phyloP scores from a whole-genome alignment of 2,329 filamentous ascomycete genomes.

The Epichloe scottii region DNA sequence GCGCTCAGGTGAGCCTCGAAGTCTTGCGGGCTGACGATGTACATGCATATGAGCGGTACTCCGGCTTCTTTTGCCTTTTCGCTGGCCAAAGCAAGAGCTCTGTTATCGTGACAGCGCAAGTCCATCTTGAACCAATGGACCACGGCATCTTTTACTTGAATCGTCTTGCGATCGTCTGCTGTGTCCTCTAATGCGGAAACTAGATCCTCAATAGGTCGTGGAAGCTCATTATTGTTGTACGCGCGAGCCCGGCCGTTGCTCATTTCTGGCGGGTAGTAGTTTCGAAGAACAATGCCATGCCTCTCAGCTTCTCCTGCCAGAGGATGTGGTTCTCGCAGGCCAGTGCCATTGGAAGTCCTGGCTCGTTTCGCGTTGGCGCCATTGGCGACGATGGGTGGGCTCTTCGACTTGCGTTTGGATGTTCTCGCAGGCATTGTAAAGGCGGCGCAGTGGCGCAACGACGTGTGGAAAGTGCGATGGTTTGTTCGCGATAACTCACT shows the following conservation, averaged over 20 bases:
- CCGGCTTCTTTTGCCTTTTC: slow-evolving; percentile 51
- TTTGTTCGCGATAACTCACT: background rate
- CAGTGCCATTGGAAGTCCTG: slow-evolving; percentile 22
- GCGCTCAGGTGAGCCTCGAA: slow-evolving; percentile 68
- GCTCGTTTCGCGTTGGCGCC: slow-evolving; percentile 19
- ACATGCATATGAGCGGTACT: slow-evolving; percentile 63
- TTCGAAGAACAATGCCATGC: slow-evolving; percentile 53
- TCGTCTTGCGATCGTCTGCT: slow-evolving; percentile 33
- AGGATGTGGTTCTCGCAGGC: slow-evolving; percentile 33
- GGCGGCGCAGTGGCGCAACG: background rate
- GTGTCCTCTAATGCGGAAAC: slow-evolving; percentile 50
- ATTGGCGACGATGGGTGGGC: slow-evolving; percentile 11
- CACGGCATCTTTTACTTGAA: slow-evolving; percentile 47
- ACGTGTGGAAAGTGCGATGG: background rate
- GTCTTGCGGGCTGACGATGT: slow-evolving; percentile 72
- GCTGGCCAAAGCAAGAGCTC: slow-evolving; percentile 52
- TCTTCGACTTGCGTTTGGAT: slow-evolving; percentile 17
- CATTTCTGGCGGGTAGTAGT: slow-evolving; percentile 82
- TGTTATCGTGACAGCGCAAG: slow-evolving; percentile 62
- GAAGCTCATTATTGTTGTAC: slow-evolving; percentile 58
- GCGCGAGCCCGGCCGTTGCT: slow-evolving; percentile 62
- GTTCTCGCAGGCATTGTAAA: slow-evolving; percentile 17
- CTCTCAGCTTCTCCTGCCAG: slow-evolving; percentile 33
- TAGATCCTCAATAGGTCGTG: slow-evolving; percentile 61
- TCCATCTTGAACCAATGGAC: slow-evolving; percentile 91